These are phyloP conservation scores for Spergularia azorica DNA, from an alignment of 179 eudicot genomes.

Conservation along the genomic window DNA sequence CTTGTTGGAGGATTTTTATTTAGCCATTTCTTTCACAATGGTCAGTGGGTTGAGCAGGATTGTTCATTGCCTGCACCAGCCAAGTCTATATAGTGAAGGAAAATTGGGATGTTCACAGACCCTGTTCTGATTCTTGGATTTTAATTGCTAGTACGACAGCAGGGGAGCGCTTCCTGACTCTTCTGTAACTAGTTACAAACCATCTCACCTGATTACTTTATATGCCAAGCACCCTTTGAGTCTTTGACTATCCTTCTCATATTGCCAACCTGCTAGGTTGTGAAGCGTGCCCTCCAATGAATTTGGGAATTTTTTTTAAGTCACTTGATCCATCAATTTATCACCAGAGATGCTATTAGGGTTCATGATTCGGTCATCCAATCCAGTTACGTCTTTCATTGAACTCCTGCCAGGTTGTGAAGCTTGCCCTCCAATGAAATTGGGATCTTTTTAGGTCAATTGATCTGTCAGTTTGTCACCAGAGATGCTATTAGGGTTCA, in stretches of 20 bases:
- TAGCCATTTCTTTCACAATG: not conserved
- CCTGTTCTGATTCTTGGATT: too few species aligned
- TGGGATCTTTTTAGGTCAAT: constrained; percentile 1
- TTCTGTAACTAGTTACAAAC: not conserved
- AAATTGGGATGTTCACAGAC: too few species aligned
- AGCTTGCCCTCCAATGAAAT: not conserved
- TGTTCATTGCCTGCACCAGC: not conserved
- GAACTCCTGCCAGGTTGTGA: not conserved
- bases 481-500: not conserved
- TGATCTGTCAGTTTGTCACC: not conserved
- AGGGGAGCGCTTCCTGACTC: not conserved
- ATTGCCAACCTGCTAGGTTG: not conserved
- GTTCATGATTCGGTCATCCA: not conserved
- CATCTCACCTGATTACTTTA: not conserved
- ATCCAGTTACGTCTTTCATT: not conserved
- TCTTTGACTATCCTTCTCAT: too few species aligned
- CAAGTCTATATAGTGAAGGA: not conserved
- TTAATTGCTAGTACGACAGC: not conserved
- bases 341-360: not conserved
- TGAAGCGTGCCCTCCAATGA: not conserved
- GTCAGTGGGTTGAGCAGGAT: not conserved
- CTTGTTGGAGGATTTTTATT: not conserved
- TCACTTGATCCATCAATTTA: constrained; percentile 3
- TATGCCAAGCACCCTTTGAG: not conserved
- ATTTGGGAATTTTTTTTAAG: not conserved